Evolutionary conservation across 2,329 filamentous ascomycete species (phyloP), one percentile per base, ranked within the genome.

Genomic region (Hirsutella minnesotensis): DNA sequence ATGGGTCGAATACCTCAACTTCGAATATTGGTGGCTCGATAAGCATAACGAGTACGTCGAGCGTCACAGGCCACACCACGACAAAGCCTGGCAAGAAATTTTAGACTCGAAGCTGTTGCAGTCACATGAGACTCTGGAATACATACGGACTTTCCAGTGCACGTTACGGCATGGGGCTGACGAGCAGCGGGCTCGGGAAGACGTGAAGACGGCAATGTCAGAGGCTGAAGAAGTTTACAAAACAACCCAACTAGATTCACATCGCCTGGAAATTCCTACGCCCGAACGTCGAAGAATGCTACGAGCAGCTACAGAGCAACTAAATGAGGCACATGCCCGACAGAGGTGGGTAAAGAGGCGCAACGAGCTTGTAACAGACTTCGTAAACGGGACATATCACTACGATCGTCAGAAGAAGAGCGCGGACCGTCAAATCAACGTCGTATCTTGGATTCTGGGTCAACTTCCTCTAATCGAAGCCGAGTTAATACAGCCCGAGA

Each of bases 1-100:
- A 10, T 64, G 59, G 61, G 60, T 62, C 43, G 60, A 64, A 45
- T 63, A 58, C 47, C 52, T 63, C 19, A 45, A 43, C 40, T 63
- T 47, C 42, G 47, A 56, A 43, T 47, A 53, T 39, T 48, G 46
- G 44, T 47, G 46, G 47, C 39, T 44, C 15, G 47, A 51, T 16
- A 24, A 39, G 31, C 51, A 52, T 40, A 43, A 38, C 9, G 44
- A 39, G 13, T 24, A 8, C 9, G 16, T 34, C 3, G 19, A 36
- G 34, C 18, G 9, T 5, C 5, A 3, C 16, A 10, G 19, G 16
- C 34, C 16, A 36, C 2, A 4, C 9, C 5, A 36, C 18, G 18
- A 21, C 9, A 13, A 36, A 20, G 18, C 18, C 34, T 36, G 34
- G 34, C 16, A 21, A 21, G 12, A 21, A 10, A 3, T 36, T 4